phyloP scores from a whole-genome alignment of 1,284 basidiomycete genomes.

The Fereydounia khargensis region DNA sequence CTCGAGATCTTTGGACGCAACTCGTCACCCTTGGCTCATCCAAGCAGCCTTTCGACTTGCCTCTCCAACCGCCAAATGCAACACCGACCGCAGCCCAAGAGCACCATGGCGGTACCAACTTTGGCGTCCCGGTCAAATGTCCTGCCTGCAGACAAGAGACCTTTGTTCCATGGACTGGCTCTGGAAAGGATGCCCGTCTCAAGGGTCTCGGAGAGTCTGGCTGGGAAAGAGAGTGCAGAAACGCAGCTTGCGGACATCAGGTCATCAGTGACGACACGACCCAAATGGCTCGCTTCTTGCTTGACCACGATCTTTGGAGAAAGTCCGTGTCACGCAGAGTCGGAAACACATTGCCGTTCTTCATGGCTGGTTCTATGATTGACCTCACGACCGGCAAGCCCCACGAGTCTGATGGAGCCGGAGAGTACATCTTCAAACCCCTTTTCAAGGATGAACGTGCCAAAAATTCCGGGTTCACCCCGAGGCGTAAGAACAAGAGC shows the following conservation, averaged over 20 bases:
- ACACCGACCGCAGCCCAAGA: conserved; percentile 22
- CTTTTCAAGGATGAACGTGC: conserved; percentile 22
- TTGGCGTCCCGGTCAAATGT: conserved; percentile 21
- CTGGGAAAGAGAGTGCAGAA: conserved; percentile 16
- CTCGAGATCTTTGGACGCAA: conserved; percentile 8
- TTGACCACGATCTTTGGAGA: conserved; percentile 15
- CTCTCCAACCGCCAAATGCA: conserved; percentile 21
- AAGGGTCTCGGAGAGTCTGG: conserved; percentile 18
- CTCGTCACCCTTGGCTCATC: conserved; percentile 7
- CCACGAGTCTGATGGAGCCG: conserved; percentile 11
- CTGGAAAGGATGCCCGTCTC: conserved; percentile 11
- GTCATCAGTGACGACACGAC: conserved; percentile 17
- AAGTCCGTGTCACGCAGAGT: not conserved
- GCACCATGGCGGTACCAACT: conserved; percentile 17
- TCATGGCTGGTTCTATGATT: conserved; percentile 29
- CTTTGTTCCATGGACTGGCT: conserved; percentile 25
- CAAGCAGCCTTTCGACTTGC: conserved; percentile 25
- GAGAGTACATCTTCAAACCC: conserved; percentile 11
- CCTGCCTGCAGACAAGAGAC: conserved; percentile 9
- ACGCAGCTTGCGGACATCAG: not conserved
- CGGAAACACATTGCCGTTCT: conserved; percentile 4
- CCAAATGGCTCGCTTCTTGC: conserved; percentile 25
- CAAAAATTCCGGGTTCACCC: conserved; percentile 2
- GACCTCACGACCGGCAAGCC: conserved; percentile 5
- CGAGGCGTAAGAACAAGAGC: conserved; percentile 1